phyloP scores from a whole-genome alignment of 306 rosid genomes.

The Trifolium pratense region DNA sequence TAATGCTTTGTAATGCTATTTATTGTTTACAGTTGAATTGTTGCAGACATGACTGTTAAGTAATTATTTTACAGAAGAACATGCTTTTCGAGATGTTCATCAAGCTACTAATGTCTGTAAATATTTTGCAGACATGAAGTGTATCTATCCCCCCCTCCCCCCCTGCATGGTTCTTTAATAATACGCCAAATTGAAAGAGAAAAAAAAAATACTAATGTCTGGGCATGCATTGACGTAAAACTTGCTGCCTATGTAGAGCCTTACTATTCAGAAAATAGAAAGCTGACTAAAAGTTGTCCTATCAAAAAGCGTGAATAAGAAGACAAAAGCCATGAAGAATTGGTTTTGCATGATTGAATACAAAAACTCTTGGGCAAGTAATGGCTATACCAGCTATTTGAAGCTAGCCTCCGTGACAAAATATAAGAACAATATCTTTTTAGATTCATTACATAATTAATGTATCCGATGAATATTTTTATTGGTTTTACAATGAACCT shows the following conservation, averaged over 20 bases:
- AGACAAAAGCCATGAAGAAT: slow-evolving; percentile 9
- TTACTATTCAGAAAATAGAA: slow-evolving; percentile 40
- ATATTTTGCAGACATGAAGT: too few relatives aligned
- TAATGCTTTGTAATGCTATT: slow-evolving; percentile 30
- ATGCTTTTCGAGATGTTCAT: slow-evolving; percentile 6
- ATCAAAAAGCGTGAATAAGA: slow-evolving; percentile 21
- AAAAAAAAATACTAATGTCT: neutral
- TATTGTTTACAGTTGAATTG: slow-evolving; percentile 29
- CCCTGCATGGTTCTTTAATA: too few relatives aligned
- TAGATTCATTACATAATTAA: too few relatives aligned
- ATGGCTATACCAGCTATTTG: slow-evolving; percentile 11
- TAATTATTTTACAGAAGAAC: neutral
- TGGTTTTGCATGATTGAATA: slow-evolving; percentile 34
- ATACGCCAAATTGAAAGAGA: too few relatives aligned
- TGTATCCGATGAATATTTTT: too few relatives aligned
- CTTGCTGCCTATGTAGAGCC: slow-evolving; percentile 5
- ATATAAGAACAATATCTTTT: too few relatives aligned
- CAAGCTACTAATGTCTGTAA: slow-evolving; percentile 20
- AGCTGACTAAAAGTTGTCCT: slow-evolving; percentile 32
- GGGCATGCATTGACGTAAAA: slow-evolving; percentile 40
- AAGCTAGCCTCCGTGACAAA: neutral
- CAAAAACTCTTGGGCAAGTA: slow-evolving; percentile 4
- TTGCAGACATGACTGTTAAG: slow-evolving; percentile 29
- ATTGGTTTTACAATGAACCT: too few relatives aligned
- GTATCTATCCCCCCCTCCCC: too few relatives aligned